Base-by-base conservation (phyloP, 2,329 filamentous ascomycete genomes). In the Cercospora sp. region DNA sequence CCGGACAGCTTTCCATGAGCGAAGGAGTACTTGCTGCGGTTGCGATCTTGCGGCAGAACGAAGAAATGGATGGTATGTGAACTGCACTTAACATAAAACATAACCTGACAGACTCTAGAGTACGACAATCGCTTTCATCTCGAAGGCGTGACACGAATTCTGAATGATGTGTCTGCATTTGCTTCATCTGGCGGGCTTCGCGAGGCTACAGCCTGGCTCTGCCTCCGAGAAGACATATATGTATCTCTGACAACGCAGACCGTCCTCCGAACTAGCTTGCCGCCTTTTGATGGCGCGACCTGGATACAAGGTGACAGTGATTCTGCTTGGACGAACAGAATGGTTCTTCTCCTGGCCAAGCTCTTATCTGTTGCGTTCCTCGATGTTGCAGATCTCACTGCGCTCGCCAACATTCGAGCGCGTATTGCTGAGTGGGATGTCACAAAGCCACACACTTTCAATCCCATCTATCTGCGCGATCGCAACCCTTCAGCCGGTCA, bases 11-110 rank as follows among this genome's bases (percentile, higher is more conserved):
- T 1, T 79, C 79, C 1, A 83, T 81, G 71, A 82, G 83, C 59
- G 83, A 83, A 33, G 82, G 81, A 16, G 79, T 84, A 2, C 75
- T 85, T 0, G 79, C 83, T 0, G 82, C 83, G 0, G 83, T 86
- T 0, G 84, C 85, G 8, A 79, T 85, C 5, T 73, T 85, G 20
- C 80, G 84, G 0, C 77, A 84, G 5, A 84, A 85, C 63, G 84
- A 85, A 71, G 84, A 85, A 65, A 79, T 79, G 77, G 78, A 78
- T 26, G 63, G 63, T 60, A 26, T 26, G 55, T 59, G 12, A 12
- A 51, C 0, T 23, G 23, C 16, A n/a, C 5, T 5, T 3, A n/a
- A 18, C 3, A 53, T 16, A 7, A 40, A 28, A 53, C 53, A 40
- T 8, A 3, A 20, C 10, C 57, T 60, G 31, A 60, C 31, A 23